Evolutionary conservation across 169 alveolate genomes (phyloP), one percentile per base, ranked within the genome.

Genomic region (Cryptosporidium bovis): DNA sequence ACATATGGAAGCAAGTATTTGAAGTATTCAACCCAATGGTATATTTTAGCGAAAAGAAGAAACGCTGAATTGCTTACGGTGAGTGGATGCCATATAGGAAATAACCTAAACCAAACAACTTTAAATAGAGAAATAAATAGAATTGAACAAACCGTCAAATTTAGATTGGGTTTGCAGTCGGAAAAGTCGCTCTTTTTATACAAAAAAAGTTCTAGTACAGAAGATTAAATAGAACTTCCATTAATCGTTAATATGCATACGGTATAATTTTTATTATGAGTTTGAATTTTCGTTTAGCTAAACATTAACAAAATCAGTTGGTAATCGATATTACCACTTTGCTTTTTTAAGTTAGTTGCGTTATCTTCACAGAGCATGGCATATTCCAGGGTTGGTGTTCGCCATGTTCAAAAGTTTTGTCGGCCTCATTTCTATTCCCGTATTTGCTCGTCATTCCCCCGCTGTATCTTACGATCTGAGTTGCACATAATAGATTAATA

Each of bases 1-100:
- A 46, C 6, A 27, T 34, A 48, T 3, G 12, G 24, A 3, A 34
- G 68, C 0, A 34, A 36, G 20, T 77, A 60, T 48, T 20, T 62
- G 16, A 77, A 77, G 50, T 46, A 60, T 40, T 77, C 87, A 2
- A 60, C 60, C 46, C 71, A 77, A 5, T 77, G 87, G 87, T 77
- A 60, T 48, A 40, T 77, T 29, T 60, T 53, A 62, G 62, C 69
- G n/a, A 77, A 77, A 24, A 77, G 71, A 48, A 77, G 69, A 13
- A 77, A 77, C 29, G 87, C 87, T 5, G 87, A 77, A 64, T 53
- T 53, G 64, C 0, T 53, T 13, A n/a, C 64, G 6, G 29, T 0
- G 20, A 53, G 12, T 13, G 29, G 29, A n/a, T 3, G 29, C 29
- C 7, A 53, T n/a, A n/a, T 53, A 6, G 29, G 29, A n/a, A 5